phyloP scores from a whole-genome alignment of 73 alveolate genomes.

The Effrenium voratum region DNA sequence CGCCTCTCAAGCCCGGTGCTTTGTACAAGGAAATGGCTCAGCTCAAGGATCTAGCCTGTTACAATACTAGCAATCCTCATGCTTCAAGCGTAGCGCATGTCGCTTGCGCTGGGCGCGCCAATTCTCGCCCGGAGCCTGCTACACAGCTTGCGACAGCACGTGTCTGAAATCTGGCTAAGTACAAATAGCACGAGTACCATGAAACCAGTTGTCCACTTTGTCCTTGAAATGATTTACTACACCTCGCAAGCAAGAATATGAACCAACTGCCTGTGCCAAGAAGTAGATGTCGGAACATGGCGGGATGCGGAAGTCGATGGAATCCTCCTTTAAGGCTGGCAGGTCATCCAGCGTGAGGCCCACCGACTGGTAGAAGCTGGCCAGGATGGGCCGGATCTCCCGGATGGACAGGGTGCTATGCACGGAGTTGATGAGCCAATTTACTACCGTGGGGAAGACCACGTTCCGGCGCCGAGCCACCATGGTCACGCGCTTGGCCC shows the following conservation, averaged over 20 bases:
- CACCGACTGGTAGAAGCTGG: neutral
- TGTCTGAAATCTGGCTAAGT: too few relatives aligned
- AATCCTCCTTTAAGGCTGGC: conserved; percentile 2
- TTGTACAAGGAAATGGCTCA: neutral
- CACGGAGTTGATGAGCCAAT: conserved; percentile 48
- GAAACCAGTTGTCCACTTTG: too few relatives aligned
- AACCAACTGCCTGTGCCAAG: conserved; percentile 24
- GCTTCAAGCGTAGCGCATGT: too few relatives aligned
- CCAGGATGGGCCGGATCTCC: conserved; percentile 14
- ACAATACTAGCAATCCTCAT: too few relatives aligned
- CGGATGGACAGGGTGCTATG: neutral
- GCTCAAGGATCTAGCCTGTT: too few relatives aligned
- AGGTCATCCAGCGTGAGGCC: conserved; percentile 19
- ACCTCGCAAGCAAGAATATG: too few relatives aligned
- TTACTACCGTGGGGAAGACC: conserved; percentile 18
- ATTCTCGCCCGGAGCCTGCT: too few relatives aligned
- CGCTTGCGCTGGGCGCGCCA: too few relatives aligned
- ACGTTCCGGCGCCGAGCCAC: conserved; percentile 46
- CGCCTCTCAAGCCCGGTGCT: conserved; percentile 7
- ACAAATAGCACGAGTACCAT: too few relatives aligned
- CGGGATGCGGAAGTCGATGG: conserved; percentile 50
- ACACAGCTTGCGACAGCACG: too few relatives aligned
- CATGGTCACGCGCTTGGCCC: neutral
- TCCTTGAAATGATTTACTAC: too few relatives aligned
- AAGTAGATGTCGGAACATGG: conserved; percentile 37